A percentile compares a stretch with the other conserved stretches of the same genome.
Conservation (phyloP, 768 basidiomycete genomes). For the Tylopilus plumbeoviolaceoides region DNA sequence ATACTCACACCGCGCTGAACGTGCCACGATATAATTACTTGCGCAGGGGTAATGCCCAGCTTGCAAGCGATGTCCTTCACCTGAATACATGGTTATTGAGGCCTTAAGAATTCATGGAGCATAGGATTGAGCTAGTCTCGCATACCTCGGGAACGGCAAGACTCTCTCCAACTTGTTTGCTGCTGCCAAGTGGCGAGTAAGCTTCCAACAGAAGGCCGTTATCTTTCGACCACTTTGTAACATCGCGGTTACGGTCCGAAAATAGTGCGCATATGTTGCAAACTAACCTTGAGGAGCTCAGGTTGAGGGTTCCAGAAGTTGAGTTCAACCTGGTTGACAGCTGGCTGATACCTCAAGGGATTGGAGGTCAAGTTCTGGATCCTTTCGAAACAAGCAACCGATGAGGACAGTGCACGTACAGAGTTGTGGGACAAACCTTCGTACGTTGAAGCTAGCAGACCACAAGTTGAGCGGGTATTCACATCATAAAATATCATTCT, state of each 20-base stretch:
- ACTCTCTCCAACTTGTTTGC: conserved; percentile 50
- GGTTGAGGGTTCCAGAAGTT: conserved; percentile 76
- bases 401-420: background rate
- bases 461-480: background rate
- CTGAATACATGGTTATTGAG: conserved; percentile 18
- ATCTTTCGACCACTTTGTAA: conserved; percentile 60
- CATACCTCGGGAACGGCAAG: conserved; percentile 55
- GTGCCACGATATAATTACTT: conserved; percentile 73
- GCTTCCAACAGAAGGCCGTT: conserved; percentile 65
- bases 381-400: conserved; percentile 23
- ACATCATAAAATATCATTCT: conserved; percentile 8
- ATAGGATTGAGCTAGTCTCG: too few relatives aligned
- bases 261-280: background rate
- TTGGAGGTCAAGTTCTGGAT: conserved; percentile 62
- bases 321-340: conserved; percentile 78
- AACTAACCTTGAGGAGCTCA: conserved; percentile 59
- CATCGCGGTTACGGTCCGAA: background rate
- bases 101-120: too few relatives aligned
- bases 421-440: conserved; percentile 28
- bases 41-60: conserved; percentile 69
- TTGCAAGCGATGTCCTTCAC: conserved; percentile 56
- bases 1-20: conserved; percentile 65
- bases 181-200: conserved; percentile 73
- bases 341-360: conserved; percentile 55
- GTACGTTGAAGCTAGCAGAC: conserved; percentile 53